phyloP scores from a whole-genome alignment of 2,329 filamentous ascomycete species.

The Colletotrichum theobromicola region DNA sequence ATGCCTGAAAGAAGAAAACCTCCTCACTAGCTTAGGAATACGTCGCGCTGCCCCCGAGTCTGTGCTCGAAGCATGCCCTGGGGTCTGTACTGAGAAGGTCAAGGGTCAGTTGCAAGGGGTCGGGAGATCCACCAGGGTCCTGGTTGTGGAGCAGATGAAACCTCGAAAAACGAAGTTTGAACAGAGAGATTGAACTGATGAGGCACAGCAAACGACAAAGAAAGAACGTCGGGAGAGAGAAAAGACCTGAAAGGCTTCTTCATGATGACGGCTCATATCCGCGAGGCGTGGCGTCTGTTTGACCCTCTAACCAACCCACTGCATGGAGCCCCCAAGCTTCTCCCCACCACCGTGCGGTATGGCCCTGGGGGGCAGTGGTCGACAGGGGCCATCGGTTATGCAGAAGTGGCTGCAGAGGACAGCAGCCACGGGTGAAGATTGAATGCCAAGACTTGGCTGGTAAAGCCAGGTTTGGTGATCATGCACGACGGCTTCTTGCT shows the following conservation, averaged over 20 bases:
- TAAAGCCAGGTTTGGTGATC: not conserved
- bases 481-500: not conserved
- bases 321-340: not conserved
- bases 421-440: not conserved
- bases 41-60: not conserved
- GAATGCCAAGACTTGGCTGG: slow-evolving; percentile 13
- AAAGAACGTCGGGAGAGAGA: not conserved
- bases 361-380: not conserved
- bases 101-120: slow-evolving; percentile 12
- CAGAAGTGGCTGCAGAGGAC: not conserved
- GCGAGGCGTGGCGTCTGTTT: slow-evolving; percentile 8
- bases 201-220: slow-evolving; percentile 8
- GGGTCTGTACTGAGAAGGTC: not conserved
- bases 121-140: slow-evolving; percentile 6
- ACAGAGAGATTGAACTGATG: not conserved
- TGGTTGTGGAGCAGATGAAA: slow-evolving; percentile 17
- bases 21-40: not conserved
- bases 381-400: not conserved
- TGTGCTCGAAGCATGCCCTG: not conserved
- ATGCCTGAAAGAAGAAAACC: slow-evolving; percentile 13
- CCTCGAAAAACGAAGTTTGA: slow-evolving; percentile 14
- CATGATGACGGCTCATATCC: not conserved
- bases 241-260: not conserved
- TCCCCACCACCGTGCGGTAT: slow-evolving; percentile 15
- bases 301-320: not conserved